Conservation (phyloP, 306 rosid species). For the Glycine soja region DNA sequence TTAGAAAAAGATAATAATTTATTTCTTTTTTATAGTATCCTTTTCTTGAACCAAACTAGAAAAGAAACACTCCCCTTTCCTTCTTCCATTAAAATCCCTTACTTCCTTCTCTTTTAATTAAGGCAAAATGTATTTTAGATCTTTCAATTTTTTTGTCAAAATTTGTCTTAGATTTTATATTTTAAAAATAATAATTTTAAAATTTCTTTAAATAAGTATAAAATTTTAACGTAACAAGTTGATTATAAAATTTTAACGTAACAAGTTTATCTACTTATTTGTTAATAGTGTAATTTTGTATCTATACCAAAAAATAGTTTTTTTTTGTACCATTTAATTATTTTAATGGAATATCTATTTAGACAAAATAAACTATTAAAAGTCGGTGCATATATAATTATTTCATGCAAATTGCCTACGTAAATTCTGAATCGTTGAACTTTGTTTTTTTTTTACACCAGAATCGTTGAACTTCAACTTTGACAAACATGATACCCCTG, state of each 20-base stretch:
- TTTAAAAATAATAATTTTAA: too few species aligned
- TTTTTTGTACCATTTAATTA: neutral
- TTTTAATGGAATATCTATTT: neutral
- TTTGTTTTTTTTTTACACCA: neutral
- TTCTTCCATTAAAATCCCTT: too few species aligned
- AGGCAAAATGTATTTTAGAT: too few species aligned
- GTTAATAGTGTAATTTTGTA: neutral
- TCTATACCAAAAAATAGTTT: too few species aligned
- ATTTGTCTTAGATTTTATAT: too few species aligned
- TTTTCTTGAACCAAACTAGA: too few species aligned
- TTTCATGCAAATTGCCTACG: neutral
- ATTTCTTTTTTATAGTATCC: too few species aligned
- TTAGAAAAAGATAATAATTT: too few species aligned
- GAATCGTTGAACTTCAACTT: neutral
- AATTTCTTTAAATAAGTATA: neutral
- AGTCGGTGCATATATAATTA: constrained; percentile 16
- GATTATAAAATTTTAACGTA: too few species aligned
- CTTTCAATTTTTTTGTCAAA: too few species aligned
- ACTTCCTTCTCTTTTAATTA: too few species aligned
- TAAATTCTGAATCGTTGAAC: neutral
- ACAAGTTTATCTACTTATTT: neutral
- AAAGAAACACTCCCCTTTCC: too few species aligned
- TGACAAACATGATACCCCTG: neutral
- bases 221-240: neutral
- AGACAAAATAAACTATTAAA: neutral